Evolutionary conservation across 306 rosid species (phyloP).

Genomic region (Gastrolobium villosum): DNA sequence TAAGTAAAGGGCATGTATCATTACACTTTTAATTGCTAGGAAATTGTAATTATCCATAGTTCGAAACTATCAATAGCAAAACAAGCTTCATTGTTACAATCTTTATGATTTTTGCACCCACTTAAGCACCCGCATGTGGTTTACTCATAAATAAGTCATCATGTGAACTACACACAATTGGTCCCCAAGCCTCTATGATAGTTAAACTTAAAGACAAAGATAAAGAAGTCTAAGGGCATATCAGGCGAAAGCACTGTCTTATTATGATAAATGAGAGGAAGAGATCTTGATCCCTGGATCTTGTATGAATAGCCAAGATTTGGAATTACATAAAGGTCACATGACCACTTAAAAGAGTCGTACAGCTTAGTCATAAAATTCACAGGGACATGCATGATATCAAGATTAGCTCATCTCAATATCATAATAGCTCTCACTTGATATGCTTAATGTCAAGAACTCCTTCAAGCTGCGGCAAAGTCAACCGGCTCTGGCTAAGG

Average conservation of each 20-base stretch:
- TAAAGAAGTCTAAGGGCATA: conserved; percentile 1
- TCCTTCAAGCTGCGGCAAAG: too few relatives aligned
- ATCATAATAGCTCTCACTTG: too few relatives aligned
- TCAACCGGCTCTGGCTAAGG: too few relatives aligned
- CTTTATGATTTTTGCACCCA: conserved; percentile 17
- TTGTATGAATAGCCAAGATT: background rate
- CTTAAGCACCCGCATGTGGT: background rate
- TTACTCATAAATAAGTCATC: conserved; percentile 12
- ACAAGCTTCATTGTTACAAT: conserved; percentile 3
- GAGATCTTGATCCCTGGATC: background rate
- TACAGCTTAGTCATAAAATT: background rate
- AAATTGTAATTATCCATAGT: background rate
- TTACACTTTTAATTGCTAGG: background rate
- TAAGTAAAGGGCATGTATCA: conserved; percentile 16
- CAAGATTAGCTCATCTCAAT: too few relatives aligned
- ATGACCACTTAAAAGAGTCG: background rate
- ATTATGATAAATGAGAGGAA: background rate
- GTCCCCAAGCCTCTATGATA: background rate
- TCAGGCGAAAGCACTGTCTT: background rate
- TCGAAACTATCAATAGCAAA: conserved; percentile 41
- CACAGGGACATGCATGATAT: too few relatives aligned
- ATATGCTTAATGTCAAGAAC: too few relatives aligned
- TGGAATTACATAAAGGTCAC: background rate
- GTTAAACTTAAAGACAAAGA: background rate
- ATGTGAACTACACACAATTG: background rate